Evolutionary conservation across 305 asterid genomes (phyloP).

Genomic region (Fraxinus angustifolia): DNA sequence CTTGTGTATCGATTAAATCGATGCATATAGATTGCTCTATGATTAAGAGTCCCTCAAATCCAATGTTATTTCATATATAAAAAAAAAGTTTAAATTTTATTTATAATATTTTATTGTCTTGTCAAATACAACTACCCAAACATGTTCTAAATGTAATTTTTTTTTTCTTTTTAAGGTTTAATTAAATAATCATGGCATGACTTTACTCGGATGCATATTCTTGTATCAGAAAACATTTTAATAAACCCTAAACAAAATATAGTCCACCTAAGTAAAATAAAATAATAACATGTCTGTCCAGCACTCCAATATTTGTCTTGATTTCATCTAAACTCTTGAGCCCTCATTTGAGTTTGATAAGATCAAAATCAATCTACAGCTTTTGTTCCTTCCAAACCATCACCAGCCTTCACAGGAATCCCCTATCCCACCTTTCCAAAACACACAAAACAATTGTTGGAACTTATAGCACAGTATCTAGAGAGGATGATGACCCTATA

Average conservation of each 20-base stretch:
- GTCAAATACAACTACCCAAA: background rate
- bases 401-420: conserved; percentile 1
- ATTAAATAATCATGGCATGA: background rate
- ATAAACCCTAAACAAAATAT: background rate
- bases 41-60: background rate
- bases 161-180: background rate
- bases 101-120: background rate
- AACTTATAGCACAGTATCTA: background rate
- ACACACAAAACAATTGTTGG: conserved; percentile 1
- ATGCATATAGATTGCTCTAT: background rate
- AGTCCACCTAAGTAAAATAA: background rate
- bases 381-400: no score
- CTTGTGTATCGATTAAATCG: background rate
- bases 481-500: conserved; percentile 34
- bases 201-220: background rate
- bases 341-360: conserved; percentile 37
- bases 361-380: conserved; percentile 28
- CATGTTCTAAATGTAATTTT: background rate
- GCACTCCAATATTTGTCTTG: conserved; percentile 4
- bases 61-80: background rate
- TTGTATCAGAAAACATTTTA: background rate
- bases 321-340: conserved; percentile 9
- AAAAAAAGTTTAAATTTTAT: background rate
- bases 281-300: conserved; percentile 10
- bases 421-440: background rate